Conservation (phyloP, 495 filamentous ascomycete species). For the Pyrenula massariospora region DNA sequence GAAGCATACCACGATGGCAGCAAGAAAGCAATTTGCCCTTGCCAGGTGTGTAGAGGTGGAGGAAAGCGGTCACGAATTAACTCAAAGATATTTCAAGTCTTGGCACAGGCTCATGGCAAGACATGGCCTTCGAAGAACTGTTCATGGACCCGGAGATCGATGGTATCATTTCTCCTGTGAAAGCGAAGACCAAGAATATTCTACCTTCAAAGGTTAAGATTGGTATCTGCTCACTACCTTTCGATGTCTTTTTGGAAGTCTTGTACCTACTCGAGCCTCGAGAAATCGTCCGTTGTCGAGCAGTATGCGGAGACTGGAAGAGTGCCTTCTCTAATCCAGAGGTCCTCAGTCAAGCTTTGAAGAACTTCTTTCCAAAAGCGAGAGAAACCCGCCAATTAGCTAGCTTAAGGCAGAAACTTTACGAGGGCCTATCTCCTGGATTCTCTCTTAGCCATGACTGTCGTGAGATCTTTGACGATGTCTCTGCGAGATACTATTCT, state of each 20-base stretch:
- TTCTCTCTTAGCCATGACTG: conserved; percentile 11
- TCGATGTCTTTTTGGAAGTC: conserved; percentile 32
- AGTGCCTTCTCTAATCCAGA: conserved; percentile 37
- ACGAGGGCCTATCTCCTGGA: background rate
- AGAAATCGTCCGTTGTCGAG: conserved; percentile 42
- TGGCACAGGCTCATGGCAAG: too few species aligned
- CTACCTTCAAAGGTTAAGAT: background rate
- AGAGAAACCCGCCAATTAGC: conserved; percentile 31
- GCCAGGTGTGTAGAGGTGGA: too few species aligned
- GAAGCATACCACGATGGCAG: too few species aligned
- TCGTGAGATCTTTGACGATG: conserved; percentile 34
- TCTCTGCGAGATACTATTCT: conserved; percentile 45
- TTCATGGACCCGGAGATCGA: background rate
- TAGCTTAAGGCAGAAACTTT: conserved; percentile 5
- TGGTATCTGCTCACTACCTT: conserved; percentile 22
- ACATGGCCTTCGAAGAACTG: background rate
- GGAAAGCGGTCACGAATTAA: too few species aligned
- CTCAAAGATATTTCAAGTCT: too few species aligned
- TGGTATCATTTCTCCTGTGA: background rate
- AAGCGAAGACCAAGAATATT: background rate
- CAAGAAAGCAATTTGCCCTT: too few species aligned
- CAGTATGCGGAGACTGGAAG: conserved; percentile 42
- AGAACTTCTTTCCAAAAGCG: conserved; percentile 40
- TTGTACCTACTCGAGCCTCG: conserved; percentile 29
- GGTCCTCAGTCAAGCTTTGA: conserved; percentile 32